A percentile compares a stretch with the other conserved stretches of the same genome.
Evolutionary conservation across 192 early-diverging fungal genomes (phyloP).

Genomic region (Coemansia sp.): DNA sequence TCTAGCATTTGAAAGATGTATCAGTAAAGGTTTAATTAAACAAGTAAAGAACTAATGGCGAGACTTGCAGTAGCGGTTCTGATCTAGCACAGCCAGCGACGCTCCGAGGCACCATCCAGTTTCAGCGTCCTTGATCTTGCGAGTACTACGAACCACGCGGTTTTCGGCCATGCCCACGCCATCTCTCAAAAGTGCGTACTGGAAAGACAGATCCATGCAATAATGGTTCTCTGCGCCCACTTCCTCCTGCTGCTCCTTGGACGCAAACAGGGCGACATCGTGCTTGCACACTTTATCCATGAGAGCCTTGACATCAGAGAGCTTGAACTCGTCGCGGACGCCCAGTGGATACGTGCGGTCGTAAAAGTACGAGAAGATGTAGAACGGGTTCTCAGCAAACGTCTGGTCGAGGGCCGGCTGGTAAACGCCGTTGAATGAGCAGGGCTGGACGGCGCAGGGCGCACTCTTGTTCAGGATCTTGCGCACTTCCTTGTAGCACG

Average conservation of each 20-base stretch:
- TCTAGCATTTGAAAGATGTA: not conserved
- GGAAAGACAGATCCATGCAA: conserved; percentile 91
- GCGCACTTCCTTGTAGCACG: conserved; percentile 57
- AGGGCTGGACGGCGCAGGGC: conserved; percentile 63
- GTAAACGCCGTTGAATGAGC: conserved; percentile 92
- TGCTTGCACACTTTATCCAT: conserved; percentile 71
- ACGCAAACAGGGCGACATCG: conserved; percentile 56
- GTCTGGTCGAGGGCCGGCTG: conserved; percentile 75
- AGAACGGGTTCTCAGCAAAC: conserved; percentile 78
- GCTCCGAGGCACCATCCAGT: conserved; percentile 98
- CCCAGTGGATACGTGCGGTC: conserved; percentile 80
- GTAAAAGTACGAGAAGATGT: conserved; percentile 97
- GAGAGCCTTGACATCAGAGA: conserved; percentile 67
- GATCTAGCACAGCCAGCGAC: conserved; percentile 81
- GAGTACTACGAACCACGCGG: conserved; percentile 75
- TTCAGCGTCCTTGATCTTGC: conserved; percentile 91
- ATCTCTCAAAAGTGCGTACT: conserved; percentile 77
- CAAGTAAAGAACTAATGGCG: not conserved
- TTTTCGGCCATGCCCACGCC: conserved; percentile 82
- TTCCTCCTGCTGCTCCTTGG: conserved; percentile 57
- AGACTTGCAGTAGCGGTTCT: conserved; percentile 42
- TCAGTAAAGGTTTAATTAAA: not conserved
- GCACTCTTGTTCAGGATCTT: conserved; percentile 78
- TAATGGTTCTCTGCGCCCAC: conserved; percentile 65
- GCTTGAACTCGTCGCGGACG: conserved; percentile 70